phyloP scores from a whole-genome alignment of 2,329 filamentous ascomycete genomes.

The Trichoderma guizhouense region DNA sequence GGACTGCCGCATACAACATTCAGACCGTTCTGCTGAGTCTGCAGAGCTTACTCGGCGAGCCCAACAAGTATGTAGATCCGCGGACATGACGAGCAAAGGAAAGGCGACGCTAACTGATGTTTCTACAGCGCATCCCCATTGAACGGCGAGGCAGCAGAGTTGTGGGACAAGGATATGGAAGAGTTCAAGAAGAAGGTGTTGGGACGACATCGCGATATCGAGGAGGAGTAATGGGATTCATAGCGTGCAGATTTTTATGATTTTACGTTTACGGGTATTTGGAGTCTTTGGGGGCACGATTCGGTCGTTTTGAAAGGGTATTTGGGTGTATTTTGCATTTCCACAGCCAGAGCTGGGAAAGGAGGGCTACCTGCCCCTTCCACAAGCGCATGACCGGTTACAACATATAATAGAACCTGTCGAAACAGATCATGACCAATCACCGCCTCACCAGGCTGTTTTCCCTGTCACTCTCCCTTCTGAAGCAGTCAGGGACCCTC shows the following conservation, averaged over 20 bases:
- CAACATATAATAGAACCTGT: constrained; percentile 16
- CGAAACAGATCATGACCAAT: constrained; percentile 18
- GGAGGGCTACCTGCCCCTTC: constrained; percentile 5
- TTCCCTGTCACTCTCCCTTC: constrained; percentile 1
- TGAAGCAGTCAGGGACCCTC: neutral
- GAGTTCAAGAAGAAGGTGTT: constrained; percentile 81
- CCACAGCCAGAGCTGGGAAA: constrained; percentile 14
- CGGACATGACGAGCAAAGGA: neutral
- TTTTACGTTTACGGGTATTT: constrained; percentile 34
- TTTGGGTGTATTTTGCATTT: constrained; percentile 32
- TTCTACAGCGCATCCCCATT: constrained; percentile 75
- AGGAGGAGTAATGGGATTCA: constrained; percentile 47
- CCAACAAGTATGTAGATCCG: constrained; percentile 77
- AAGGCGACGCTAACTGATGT: constrained; percentile 21
- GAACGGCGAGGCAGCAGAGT: constrained; percentile 91
- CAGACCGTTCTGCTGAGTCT: constrained; percentile 89
- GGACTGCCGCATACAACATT: constrained; percentile 96
- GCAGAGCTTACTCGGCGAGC: constrained; percentile 92
- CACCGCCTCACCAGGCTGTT: constrained; percentile 17
- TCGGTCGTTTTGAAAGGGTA: constrained; percentile 30
- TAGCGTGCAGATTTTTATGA: constrained; percentile 13
- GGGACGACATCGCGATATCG: constrained; percentile 60
- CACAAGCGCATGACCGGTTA: constrained; percentile 12
- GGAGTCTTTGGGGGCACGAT: constrained; percentile 41
- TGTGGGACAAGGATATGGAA: constrained; percentile 85